Percentiles rank a stretch among this genome's conserved stretches.
These are phyloP conservation scores for Ascochyta koolunga DNA, from an alignment of 2,329 filamentous ascomycete species.

Conservation along the genomic window DNA sequence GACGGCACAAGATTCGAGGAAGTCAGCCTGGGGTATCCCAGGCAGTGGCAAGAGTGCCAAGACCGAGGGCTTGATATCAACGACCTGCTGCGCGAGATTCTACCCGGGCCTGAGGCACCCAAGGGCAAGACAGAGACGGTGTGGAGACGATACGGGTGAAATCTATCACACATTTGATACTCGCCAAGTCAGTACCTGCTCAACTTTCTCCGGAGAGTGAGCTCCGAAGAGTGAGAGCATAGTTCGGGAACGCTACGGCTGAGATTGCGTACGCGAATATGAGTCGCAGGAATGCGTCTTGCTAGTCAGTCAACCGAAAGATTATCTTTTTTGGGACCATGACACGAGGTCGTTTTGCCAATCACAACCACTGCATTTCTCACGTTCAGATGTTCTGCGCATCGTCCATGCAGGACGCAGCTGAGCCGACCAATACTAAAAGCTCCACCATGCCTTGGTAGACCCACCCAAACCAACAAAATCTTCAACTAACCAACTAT, in stretches of 20 bases:
- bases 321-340: not conserved
- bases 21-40: conserved; percentile 54
- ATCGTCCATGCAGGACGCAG: not conserved
- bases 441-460: too few relatives aligned
- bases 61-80: conserved; percentile 53
- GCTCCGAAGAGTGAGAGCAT: too few relatives aligned
- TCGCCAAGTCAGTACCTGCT: not conserved
- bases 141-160: conserved; percentile 39
- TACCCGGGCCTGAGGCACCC: conserved; percentile 50
- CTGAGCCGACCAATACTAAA: too few relatives aligned
- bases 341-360: not conserved
- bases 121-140: conserved; percentile 29
- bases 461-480: too few relatives aligned
- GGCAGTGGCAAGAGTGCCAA: conserved; percentile 54
- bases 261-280: not conserved
- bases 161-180: not conserved
- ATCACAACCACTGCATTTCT: not conserved
- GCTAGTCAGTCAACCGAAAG: not conserved
- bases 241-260: not conserved
- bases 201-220: too few relatives aligned
- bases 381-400: not conserved
- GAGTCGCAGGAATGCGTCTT: conserved; percentile 5
- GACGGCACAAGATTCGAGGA: conserved; percentile 56
- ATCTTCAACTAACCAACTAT: too few relatives aligned
- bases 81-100: conserved; percentile 53